Base-by-base conservation (phyloP, 257 asterid genomes). In the Craterostigma plantagineum region DNA sequence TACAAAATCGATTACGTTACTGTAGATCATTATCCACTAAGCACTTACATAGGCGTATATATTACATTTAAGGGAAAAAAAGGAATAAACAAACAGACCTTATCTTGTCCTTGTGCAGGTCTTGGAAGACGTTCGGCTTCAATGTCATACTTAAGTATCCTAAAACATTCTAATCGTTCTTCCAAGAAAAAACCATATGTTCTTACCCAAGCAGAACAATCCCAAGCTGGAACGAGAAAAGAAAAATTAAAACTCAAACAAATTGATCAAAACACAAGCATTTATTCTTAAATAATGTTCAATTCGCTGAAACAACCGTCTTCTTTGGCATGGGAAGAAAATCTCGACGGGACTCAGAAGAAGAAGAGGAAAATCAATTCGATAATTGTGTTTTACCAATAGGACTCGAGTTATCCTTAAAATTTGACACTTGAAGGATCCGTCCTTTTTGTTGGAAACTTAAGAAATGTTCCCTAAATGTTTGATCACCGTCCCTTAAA, bases 331-430 rank as follows among this genome's bases (percentile, higher is more conserved):
- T 6, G n/a, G n/a, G n/a, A n/a, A n/a, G n/a, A n/a, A n/a, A n/a
- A n/a, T n/a, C n/a, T n/a, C n/a, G n/a, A n/a, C n/a, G n/a, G n/a
- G n/a, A n/a, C n/a, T n/a, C n/a, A n/a, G n/a, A n/a, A n/a, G n/a
- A n/a, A n/a, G n/a, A n/a, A n/a, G n/a, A n/a, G n/a, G n/a, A n/a
- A n/a, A n/a, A n/a, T n/a, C n/a, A 46, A 41, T 13, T 18, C 23
- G 48, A 43, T 33, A 39, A 33, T 33, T 43, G 53, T 53, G 34
- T 49, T 68, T 59, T 59, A 67, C 95, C 95, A 48, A 82, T 70
- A 45, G 95, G 98, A 58, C 93, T 76, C n/a, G 95, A 87, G 57
- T 82, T 95, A 60, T 82, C 98, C 75, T 82, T 82, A 56, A 87
- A 82, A 67, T 79, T 87, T 56, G 95, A 79, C 72, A 86, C 43